Evolutionary conservation across 2,329 filamentous ascomycete genomes (phyloP).

Genomic region (Penicillium janthinellum): DNA sequence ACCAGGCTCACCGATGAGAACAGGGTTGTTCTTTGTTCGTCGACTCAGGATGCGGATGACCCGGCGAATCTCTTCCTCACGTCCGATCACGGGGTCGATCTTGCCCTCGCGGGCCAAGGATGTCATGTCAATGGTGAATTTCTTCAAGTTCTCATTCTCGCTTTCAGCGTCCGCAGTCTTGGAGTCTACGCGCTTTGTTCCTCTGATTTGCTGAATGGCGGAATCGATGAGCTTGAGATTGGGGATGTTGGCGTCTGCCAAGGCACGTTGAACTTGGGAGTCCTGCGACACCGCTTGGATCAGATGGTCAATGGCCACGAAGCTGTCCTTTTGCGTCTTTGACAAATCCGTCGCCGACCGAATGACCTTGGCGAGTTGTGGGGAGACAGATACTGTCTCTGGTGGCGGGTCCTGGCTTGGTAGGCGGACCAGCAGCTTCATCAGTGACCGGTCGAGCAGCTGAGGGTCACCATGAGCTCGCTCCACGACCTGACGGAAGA

Average conservation of each 20-base stretch:
- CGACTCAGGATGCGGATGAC: constrained; percentile 90
- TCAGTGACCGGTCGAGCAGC: constrained; percentile 81
- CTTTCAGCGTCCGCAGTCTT: constrained; percentile 91
- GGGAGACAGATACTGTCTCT: constrained; percentile 80
- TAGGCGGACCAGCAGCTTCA: constrained; percentile 86
- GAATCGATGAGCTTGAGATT: constrained; percentile 88
- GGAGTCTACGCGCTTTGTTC: constrained; percentile 89
- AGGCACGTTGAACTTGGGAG: constrained; percentile 66
- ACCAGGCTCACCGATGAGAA: constrained; percentile 95
- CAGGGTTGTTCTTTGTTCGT: constrained; percentile 97
- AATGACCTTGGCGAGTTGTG: constrained; percentile 78
- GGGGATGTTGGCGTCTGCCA: constrained; percentile 87
- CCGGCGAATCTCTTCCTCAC: constrained; percentile 92
- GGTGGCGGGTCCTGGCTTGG: constrained; percentile 95
- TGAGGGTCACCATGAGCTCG: constrained; percentile 91
- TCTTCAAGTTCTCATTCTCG: constrained; percentile 93
- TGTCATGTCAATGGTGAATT: constrained; percentile 99
- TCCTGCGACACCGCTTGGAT: constrained; percentile 86
- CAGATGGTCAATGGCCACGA: constrained; percentile 90
- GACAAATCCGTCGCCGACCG: constrained; percentile 84
- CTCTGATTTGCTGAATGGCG: constrained; percentile 88
- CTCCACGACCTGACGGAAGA: constrained; percentile 94
- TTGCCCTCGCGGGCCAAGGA: constrained; percentile 94
- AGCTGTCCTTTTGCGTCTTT: constrained; percentile 96
- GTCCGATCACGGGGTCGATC: constrained; percentile 94